A percentile compares a stretch with the other conserved stretches of the same genome.
Conservation (phyloP, 2,329 filamentous ascomycete genomes). For the Alternaria arbusti region DNA sequence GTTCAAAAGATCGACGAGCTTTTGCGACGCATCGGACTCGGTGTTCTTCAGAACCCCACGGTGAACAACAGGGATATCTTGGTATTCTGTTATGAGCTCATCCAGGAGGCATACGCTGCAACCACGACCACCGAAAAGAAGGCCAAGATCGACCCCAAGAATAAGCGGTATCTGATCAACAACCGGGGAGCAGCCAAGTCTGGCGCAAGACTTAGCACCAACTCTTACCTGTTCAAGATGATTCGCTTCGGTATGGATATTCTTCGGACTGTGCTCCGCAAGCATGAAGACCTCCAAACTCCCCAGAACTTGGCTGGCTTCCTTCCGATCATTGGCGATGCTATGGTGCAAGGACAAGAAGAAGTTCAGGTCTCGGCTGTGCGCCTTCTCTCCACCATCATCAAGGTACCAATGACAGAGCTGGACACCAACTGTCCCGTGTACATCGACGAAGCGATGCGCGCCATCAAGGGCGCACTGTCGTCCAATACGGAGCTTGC, state of each 20-base stretch:
- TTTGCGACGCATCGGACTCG: constrained; percentile 80
- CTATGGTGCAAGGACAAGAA: constrained; percentile 82
- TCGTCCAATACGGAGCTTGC: constrained; percentile 83
- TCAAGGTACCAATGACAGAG: constrained; percentile 78
- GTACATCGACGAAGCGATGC: constrained; percentile 84
- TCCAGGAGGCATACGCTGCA: constrained; percentile 81
- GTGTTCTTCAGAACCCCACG: constrained; percentile 80
- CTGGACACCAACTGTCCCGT: constrained; percentile 75
- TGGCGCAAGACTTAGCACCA: constrained; percentile 72
- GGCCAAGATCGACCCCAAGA: constrained; percentile 47
- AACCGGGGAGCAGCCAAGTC: constrained; percentile 76
- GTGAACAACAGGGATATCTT: constrained; percentile 81
- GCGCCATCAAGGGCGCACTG: constrained; percentile 75
- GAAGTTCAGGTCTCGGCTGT: constrained; percentile 91
- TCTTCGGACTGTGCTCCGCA: constrained; percentile 82
- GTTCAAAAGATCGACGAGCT: constrained; percentile 91
- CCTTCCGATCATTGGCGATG: constrained; percentile 86
- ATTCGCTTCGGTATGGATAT: constrained; percentile 87
- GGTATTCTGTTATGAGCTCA: constrained; percentile 94
- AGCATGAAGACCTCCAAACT: constrained; percentile 81
- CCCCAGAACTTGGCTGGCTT: constrained; percentile 83
- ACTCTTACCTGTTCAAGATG: constrained; percentile 85
- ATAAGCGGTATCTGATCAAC: constrained; percentile 79
- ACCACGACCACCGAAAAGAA: constrained; percentile 53
- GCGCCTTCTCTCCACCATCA: constrained; percentile 81